Conservation (phyloP, 495 filamentous ascomycete genomes). For the Penicillium angulare region DNA sequence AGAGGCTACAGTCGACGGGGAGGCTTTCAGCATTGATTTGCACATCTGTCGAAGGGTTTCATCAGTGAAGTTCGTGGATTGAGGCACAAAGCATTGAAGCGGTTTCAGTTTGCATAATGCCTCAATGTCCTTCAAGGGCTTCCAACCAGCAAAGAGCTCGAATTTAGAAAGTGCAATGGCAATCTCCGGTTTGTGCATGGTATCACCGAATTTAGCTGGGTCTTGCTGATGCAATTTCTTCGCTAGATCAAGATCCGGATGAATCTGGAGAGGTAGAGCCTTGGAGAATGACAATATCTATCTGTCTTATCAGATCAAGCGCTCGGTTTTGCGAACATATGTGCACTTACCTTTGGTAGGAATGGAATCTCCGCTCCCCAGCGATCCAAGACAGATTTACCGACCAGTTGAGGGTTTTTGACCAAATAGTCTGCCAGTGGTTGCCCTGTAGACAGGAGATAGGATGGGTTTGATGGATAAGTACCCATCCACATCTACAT, state of each 20-base stretch:
- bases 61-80: slow-evolving; percentile 52
- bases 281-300: slow-evolving; percentile 75
- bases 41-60: slow-evolving; percentile 60
- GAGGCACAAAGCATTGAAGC: slow-evolving; percentile 52
- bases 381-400: slow-evolving; percentile 58
- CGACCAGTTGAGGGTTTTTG: slow-evolving; percentile 64
- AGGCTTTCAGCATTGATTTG: slow-evolving; percentile 52
- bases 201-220: slow-evolving; percentile 64
- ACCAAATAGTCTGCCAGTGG: slow-evolving; percentile 64
- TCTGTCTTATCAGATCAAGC: slow-evolving; percentile 32
- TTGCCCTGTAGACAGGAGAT: slow-evolving; percentile 59
- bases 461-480: slow-evolving; percentile 69
- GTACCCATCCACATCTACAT: slow-evolving; percentile 77
- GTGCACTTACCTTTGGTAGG: slow-evolving; percentile 62
- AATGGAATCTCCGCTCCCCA: slow-evolving; percentile 69
- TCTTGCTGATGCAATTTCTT: slow-evolving; percentile 60
- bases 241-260: slow-evolving; percentile 68
- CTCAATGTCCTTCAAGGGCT: slow-evolving; percentile 60
- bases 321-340: not conserved
- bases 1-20: slow-evolving; percentile 47
- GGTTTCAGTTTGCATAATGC: slow-evolving; percentile 56
- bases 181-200: slow-evolving; percentile 83
- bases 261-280: slow-evolving; percentile 78
- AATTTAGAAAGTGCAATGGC: slow-evolving; percentile 73
- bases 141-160: slow-evolving; percentile 77